phyloP scores from a whole-genome alignment of 768 basidiomycete species.

The Russula griseocarnosa region DNA sequence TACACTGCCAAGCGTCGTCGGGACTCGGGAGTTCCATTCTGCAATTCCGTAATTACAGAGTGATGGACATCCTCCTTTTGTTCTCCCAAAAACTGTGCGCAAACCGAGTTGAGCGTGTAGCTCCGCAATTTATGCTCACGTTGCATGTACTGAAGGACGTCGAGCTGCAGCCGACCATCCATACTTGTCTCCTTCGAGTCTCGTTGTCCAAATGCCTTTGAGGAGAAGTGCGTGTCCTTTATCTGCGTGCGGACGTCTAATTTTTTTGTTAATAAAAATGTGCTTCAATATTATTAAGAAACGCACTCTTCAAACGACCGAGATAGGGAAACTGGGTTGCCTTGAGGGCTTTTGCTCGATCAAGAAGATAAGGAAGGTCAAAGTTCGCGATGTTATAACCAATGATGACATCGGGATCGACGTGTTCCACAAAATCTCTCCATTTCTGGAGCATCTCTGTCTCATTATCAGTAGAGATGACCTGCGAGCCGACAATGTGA shows the following conservation, averaged over 20 bases:
- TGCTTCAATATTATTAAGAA: not conserved
- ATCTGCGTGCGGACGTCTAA: conserved; percentile 71
- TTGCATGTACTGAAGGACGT: conserved; percentile 97
- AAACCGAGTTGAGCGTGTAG: conserved; percentile 97
- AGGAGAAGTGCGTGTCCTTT: conserved; percentile 96
- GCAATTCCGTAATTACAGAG: conserved; percentile 95
- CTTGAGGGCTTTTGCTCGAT: conserved; percentile 83
- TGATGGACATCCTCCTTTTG: conserved; percentile 99
- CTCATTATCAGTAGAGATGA: conserved; percentile 79
- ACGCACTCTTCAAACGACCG: conserved; percentile 41
- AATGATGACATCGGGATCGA: conserved; percentile 93
- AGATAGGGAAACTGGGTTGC: conserved; percentile 63
- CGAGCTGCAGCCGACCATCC: conserved; percentile 91
- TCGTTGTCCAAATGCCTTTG: conserved; percentile 94
- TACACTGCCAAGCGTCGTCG: conserved; percentile 92
- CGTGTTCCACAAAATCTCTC: conserved; percentile 83
- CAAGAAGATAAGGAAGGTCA: conserved; percentile 94
- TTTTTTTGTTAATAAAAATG: conserved; percentile 2
- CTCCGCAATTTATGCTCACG: conserved; percentile 95
- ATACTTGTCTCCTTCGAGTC: conserved; percentile 92
- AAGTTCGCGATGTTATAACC: conserved; percentile 94
- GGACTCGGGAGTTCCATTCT: conserved; percentile 94
- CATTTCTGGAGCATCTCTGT: conserved; percentile 70
- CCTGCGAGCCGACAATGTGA: conserved; percentile 96
- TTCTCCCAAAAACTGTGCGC: conserved; percentile 95